Percentiles rank a stretch among this genome's conserved stretches.
Conservation (phyloP, 805 yeast species). For the Suhomyces vadensis region DNA sequence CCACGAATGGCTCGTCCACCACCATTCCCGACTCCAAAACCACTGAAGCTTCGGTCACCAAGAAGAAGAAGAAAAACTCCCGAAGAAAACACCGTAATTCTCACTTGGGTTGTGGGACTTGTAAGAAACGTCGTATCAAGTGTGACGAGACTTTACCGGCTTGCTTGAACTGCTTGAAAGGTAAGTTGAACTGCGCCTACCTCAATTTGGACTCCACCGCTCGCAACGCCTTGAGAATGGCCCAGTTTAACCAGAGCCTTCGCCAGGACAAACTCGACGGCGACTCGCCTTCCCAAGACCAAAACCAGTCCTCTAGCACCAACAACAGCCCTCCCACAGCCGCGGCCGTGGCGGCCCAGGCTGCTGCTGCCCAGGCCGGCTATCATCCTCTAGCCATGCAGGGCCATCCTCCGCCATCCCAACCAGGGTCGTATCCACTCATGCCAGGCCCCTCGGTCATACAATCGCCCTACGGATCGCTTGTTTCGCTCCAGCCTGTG, state of each 20-base stretch:
- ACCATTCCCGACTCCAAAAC: slow-evolving; percentile 8
- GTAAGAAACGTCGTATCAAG: slow-evolving; percentile 62
- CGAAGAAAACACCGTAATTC: slow-evolving; percentile 67
- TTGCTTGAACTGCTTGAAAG: slow-evolving; percentile 56
- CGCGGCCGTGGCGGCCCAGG: slow-evolving; percentile 4
- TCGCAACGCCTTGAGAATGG: slow-evolving; percentile 48
- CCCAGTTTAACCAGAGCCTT: slow-evolving; percentile 45
- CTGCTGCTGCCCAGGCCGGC: slow-evolving; percentile 2
- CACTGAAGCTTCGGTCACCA: slow-evolving; percentile 9
- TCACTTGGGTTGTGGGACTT: slow-evolving; percentile 72
- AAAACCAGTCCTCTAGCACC: background rate
- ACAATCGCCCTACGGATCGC: slow-evolving; percentile 10
- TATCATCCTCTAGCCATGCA: slow-evolving; percentile 1
- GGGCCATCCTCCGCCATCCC: background rate
- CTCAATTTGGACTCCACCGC: slow-evolving; percentile 49
- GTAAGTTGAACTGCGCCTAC: slow-evolving; percentile 51
- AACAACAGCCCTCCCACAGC: slow-evolving; percentile 3
- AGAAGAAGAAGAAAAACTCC: slow-evolving; percentile 46
- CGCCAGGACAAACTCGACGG: slow-evolving; percentile 24
- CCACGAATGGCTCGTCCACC: slow-evolving; percentile 6
- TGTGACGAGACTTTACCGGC: slow-evolving; percentile 65
- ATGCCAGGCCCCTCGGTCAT: slow-evolving; percentile 6
- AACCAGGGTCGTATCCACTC: background rate
- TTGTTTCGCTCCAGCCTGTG: slow-evolving; percentile 15
- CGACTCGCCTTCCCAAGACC: background rate